Evolutionary conservation across 169 alveolate species (phyloP), one percentile per base, ranked within the genome.

Genomic region (Miamiensis avidus): DNA sequence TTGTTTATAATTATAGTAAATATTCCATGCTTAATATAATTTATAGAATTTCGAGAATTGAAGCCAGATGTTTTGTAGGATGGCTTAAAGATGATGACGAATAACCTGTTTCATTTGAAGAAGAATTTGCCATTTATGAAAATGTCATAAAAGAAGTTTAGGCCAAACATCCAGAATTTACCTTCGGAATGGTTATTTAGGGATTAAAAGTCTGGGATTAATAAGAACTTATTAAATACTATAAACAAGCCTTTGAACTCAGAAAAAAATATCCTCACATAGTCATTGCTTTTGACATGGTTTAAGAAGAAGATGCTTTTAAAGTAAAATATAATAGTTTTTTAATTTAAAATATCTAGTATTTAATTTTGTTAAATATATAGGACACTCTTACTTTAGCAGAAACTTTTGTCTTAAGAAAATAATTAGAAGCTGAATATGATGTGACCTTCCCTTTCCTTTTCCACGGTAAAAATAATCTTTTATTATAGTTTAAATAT

Each of bases 381-480:
- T n/a, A n/a, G n/a, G 34, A 34, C 34, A 78, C 34, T 69, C 4
- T 78, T 27, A 74, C 32, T 33, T n/a, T 78, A 15, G 83, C 83
- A 25, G 75, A 69, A 25, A 74, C 83, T 16, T 82, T 74, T 28
- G 65, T 83, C 25, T 32, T 77, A 75, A 33, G 65, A 65, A 75
- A 74, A 0, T n/a, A 81, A n/a, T 30, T 86, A 27, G 78, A 76
- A 31, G 86, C 88, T 32, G 34, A 84, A 85, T 29, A 74, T n/a
- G 33, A 34, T 0, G 73, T 82, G 0, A 76, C 74, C 26, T 34
- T 85, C 34, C 92, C 92, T 34, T 49, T 84, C 26, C 77, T 82
- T 30, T 83, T 91, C 29, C 95, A 91, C 83, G 89, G 91, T 84
- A 83, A 83, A n/a, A n/a, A n/a, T n/a, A n/a, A n/a, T n/a, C n/a